A percentile compares a stretch with the other conserved stretches of the same genome.
phyloP scores from a whole-genome alignment of 768 basidiomycete genomes.

The Holtermanniella nyarrowii region DNA sequence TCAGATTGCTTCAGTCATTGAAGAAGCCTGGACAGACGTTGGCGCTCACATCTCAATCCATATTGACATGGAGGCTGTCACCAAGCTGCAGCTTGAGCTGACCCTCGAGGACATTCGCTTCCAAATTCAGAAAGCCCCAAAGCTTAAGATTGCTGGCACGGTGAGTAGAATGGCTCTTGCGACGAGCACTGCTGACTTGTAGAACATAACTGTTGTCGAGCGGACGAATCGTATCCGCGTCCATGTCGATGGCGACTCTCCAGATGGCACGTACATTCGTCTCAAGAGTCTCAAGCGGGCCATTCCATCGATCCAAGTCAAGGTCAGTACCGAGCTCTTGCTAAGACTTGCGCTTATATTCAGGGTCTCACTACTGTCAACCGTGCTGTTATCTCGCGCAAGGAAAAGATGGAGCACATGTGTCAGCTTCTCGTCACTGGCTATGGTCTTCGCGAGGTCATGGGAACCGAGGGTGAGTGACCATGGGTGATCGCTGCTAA shows the following conservation, averaged over 20 bases:
- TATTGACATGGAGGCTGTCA: conserved; percentile 75
- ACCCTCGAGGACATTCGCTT: conserved; percentile 86
- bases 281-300: conserved; percentile 77
- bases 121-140: conserved; percentile 74
- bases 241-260: conserved; percentile 40
- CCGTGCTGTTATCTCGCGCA: conserved; percentile 91
- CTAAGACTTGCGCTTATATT: not conserved
- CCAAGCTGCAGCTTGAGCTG: conserved; percentile 82
- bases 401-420: conserved; percentile 77
- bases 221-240: conserved; percentile 42
- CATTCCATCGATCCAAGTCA: conserved; percentile 77
- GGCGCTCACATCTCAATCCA: conserved; percentile 90
- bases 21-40: conserved; percentile 90
- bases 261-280: conserved; percentile 39
- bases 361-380: conserved; percentile 79
- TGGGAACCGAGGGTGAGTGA: conserved; percentile 79
- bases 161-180: conserved; percentile 42
- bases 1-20: conserved; percentile 80
- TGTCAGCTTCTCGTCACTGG: conserved; percentile 94
- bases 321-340: conserved; percentile 46
- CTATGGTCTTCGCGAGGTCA: conserved; percentile 90
- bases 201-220: conserved; percentile 37
- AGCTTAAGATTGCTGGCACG: conserved; percentile 85
- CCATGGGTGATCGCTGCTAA: not conserved
- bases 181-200: conserved; percentile 53